phyloP scores from a whole-genome alignment of 352 stramenopile species.

The Phytophthora fragariaefolia region DNA sequence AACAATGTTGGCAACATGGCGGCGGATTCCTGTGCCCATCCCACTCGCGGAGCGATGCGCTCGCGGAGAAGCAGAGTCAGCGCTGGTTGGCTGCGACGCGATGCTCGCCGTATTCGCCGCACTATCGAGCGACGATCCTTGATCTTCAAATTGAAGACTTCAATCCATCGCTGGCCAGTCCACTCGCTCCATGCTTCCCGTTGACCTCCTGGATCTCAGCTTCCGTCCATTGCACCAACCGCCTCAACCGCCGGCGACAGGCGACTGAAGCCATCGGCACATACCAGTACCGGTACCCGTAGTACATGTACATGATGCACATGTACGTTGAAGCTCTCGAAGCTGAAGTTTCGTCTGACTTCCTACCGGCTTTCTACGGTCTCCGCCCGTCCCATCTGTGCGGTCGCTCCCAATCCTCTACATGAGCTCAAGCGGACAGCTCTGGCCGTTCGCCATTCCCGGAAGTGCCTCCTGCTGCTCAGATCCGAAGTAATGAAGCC shows the following conservation, averaged over 20 bases:
- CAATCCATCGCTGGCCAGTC: conserved; percentile 9
- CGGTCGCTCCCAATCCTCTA: conserved; percentile 28
- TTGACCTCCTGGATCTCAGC: not conserved
- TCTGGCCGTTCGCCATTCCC: conserved; percentile 18
- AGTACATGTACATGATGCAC: no score
- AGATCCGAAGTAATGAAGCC: conserved; percentile 33
- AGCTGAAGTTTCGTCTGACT: conserved; percentile 29
- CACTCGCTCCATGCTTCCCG: conserved; percentile 11
- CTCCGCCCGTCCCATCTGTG: conserved; percentile 27
- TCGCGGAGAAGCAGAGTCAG: conserved; percentile 8
- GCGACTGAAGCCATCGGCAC: conserved; percentile 10
- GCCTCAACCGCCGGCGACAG: not conserved
- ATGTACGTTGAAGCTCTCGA: conserved; percentile 18
- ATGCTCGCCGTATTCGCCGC: no score
- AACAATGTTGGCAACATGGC: no score
- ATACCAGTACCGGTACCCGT: no score
- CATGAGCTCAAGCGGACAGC: conserved; percentile 3
- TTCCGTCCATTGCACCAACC: not conserved
- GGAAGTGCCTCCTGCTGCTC: conserved; percentile 16
- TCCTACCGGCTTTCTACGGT: conserved; percentile 18
- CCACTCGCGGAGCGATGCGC: conserved; percentile 10
- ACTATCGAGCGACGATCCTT: conserved; percentile 9
- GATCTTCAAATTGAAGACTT: no score
- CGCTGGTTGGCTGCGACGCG: conserved; percentile 8
- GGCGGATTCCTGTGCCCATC: conserved; percentile 9